phyloP scores from a whole-genome alignment of 31 red algal species.

The Bonnemaisonia californica region DNA sequence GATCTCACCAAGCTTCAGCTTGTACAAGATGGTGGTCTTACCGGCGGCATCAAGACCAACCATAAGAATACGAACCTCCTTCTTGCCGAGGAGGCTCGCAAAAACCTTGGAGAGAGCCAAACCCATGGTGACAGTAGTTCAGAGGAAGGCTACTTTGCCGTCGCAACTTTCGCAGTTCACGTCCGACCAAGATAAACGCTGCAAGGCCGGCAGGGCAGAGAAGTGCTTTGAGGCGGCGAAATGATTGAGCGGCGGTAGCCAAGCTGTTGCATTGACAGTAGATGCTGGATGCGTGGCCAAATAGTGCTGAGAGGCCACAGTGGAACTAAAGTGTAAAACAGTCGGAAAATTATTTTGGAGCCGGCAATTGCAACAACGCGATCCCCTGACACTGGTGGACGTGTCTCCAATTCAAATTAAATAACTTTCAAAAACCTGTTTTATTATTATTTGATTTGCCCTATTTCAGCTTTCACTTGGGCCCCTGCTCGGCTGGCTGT shows the following conservation, averaged over 20 bases:
- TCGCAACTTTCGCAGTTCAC: not conserved
- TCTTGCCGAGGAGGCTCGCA: conserved; percentile 92
- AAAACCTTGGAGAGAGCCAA: conserved; percentile 89
- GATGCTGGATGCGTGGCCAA: not conserved
- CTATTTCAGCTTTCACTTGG: too few species aligned
- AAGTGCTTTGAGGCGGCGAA: not conserved
- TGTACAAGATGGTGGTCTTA: conserved; percentile 99
- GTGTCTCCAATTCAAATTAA: conserved; percentile 5
- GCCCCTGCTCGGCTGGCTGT: too few species aligned
- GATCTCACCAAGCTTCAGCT: conserved; percentile 99
- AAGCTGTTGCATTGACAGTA: not conserved
- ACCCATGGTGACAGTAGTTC: conserved; percentile 69
- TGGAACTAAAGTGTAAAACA: not conserved
- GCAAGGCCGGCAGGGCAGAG: not conserved
- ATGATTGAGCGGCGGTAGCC: not conserved
- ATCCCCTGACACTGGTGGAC: not conserved
- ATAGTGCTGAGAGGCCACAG: not conserved
- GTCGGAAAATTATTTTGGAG: not conserved
- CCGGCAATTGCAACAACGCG: not conserved
- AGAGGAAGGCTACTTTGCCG: not conserved
- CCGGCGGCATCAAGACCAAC: conserved; percentile 97
- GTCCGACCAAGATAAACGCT: not conserved
- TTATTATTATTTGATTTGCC: too few species aligned
- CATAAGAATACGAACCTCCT: conserved; percentile 99
- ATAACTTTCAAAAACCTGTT: not conserved